phyloP scores from a whole-genome alignment of 2,329 filamentous ascomycete species.

The Fusarium sp. region DNA sequence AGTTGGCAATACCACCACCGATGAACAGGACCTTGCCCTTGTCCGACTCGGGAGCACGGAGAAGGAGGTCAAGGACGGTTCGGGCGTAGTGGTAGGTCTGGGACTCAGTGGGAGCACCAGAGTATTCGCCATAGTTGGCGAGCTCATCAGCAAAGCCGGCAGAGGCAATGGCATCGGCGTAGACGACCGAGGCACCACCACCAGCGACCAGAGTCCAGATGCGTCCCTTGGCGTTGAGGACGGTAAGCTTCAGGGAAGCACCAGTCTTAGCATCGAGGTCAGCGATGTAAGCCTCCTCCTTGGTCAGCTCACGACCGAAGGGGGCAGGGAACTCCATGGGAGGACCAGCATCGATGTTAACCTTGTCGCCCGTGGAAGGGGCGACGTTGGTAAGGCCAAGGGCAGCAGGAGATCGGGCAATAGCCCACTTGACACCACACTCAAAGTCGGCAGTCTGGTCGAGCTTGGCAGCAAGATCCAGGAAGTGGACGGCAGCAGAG shows the following conservation, averaged over 20 bases:
- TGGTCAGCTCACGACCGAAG: slow-evolving; percentile 97
- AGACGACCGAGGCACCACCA: slow-evolving; percentile 99
- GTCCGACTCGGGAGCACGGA: slow-evolving; percentile 81
- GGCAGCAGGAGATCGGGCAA: slow-evolving; percentile 88
- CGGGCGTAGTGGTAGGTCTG: slow-evolving; percentile 99
- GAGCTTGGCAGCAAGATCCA: slow-evolving; percentile 97
- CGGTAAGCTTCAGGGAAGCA: slow-evolving; percentile 97
- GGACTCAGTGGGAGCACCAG: slow-evolving; percentile 96
- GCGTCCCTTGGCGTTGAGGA: slow-evolving; percentile 88
- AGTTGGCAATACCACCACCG: slow-evolving; percentile 99
- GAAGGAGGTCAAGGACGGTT: slow-evolving; percentile 96
- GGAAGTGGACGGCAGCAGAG: slow-evolving; percentile 94
- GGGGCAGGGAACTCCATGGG: slow-evolving; percentile 99
- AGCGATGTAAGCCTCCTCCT: slow-evolving; percentile 99
- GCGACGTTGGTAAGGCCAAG: slow-evolving; percentile 79
- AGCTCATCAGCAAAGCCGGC: slow-evolving; percentile 94
- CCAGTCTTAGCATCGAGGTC: slow-evolving; percentile 99
- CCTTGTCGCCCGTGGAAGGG: slow-evolving; percentile 71
- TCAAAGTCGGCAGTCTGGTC: slow-evolving; percentile 99
- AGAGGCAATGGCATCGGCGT: slow-evolving; percentile 97
- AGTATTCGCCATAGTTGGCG: slow-evolving; percentile 99
- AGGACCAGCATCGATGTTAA: slow-evolving; percentile 94
- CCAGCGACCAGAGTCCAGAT: slow-evolving; percentile 98
- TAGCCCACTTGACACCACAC: slow-evolving; percentile 98
- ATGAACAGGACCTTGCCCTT: slow-evolving; percentile 99